These are phyloP conservation scores for Heliocybe sulcata DNA, from an alignment of 1,284 basidiomycete species.

Conservation along the genomic window DNA sequence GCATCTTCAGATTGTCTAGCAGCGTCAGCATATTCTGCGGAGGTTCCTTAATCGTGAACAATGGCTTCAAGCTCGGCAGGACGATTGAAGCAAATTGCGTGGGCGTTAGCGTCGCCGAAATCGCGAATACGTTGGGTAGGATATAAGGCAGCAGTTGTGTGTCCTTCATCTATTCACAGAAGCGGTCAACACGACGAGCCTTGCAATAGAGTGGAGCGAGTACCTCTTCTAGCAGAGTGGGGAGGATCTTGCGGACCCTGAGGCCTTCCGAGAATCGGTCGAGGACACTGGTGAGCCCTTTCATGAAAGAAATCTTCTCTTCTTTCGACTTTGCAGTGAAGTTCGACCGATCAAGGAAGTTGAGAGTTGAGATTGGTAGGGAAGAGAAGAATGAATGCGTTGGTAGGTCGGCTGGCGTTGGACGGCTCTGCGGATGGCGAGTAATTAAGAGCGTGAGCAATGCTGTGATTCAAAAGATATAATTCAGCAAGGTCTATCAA, in stretches of 20 bases:
- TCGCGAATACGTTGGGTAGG: conserved; percentile 95
- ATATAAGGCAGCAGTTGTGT: conserved; percentile 89
- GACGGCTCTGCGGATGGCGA: conserved; percentile 64
- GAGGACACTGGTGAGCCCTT: conserved; percentile 80
- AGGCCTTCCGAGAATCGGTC: conserved; percentile 86
- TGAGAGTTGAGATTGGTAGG: conserved; percentile 93
- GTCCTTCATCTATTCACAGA: conserved; percentile 74
- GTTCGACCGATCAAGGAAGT: conserved; percentile 92
- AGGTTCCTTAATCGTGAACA: conserved; percentile 91
- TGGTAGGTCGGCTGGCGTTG: conserved; percentile 75
- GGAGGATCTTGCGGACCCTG: conserved; percentile 87
- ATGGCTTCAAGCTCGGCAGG: conserved; percentile 82
- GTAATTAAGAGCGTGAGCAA: conserved; percentile 78
- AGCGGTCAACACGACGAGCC: not conserved
- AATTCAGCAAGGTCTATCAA: conserved; percentile 1
- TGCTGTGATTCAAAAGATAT: conserved; percentile 33
- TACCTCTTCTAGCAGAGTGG: conserved; percentile 90
- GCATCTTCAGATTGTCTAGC: conserved; percentile 81
- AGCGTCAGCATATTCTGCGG: conserved; percentile 95
- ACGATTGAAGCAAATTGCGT: conserved; percentile 80
- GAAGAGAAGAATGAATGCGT: conserved; percentile 91
- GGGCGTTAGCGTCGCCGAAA: conserved; percentile 73
- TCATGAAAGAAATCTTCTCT: conserved; percentile 95
- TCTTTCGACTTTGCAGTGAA: conserved; percentile 93
- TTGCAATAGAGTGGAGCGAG: not conserved